Conservation (phyloP, 352 stramenopile species). For the Peronospora destructor region DNA sequence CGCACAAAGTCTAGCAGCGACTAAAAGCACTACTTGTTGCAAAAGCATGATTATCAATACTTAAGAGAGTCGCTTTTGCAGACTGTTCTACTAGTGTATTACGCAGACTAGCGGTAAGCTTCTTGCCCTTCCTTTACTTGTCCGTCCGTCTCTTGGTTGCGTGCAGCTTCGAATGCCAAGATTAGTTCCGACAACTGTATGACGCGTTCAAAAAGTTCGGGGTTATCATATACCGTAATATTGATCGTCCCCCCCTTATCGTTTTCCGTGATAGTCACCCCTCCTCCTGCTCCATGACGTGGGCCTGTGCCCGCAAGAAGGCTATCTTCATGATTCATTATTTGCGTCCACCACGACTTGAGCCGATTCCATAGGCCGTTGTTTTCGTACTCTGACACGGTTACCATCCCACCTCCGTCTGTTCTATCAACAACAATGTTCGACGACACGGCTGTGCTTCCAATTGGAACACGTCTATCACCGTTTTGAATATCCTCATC, state of each 20-base stretch:
- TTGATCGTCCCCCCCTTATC: constrained; percentile 1
- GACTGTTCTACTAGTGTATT: neutral
- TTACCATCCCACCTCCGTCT: constrained; percentile 7
- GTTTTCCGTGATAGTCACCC: constrained; percentile 2
- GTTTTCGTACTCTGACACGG: constrained; percentile 10
- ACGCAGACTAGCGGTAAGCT: neutral
- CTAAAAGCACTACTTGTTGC: neutral
- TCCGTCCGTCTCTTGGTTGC: neutral
- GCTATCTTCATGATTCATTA: constrained; percentile 1
- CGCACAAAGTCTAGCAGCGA: no score
- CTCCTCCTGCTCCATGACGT: neutral
- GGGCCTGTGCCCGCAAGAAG: neutral
- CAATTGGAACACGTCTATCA: neutral
- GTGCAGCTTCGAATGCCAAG: neutral
- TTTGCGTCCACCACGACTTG: constrained; percentile 7
- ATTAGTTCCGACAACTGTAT: constrained; percentile 5
- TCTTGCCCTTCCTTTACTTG: neutral
- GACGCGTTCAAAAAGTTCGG: constrained; percentile 1
- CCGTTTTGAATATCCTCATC: no score
- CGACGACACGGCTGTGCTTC: neutral
- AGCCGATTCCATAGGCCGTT: constrained; percentile 7
- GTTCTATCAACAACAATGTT: neutral
- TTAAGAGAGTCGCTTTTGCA: neutral
- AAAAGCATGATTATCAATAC: neutral
- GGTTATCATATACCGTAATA: constrained; percentile 5